Evolutionary conservation across 2,329 filamentous ascomycete genomes (phyloP), one percentile per base, ranked within the genome.

Genomic region (Elsinoe australis): DNA sequence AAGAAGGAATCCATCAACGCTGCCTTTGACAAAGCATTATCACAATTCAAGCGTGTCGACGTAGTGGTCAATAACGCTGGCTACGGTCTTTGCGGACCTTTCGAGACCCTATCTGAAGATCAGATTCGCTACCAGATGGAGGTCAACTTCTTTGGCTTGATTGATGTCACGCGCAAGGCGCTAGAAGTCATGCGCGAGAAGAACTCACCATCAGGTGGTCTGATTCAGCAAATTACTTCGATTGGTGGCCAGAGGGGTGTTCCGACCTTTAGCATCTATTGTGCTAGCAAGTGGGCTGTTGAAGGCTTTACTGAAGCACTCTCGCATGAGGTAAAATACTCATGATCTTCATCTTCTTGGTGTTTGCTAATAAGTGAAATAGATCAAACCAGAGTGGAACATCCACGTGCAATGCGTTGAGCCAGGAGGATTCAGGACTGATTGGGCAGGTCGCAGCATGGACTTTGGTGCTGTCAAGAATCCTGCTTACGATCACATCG

Each of bases 1-100:
- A 60, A 63, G 32, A 49, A 59, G 15, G 47, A 50, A 1, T 70
- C 73, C 2, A 71, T 77, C 47, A 59, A 70, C 24, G 61, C 61
- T 5, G 71, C 71, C 1, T 71, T 75, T 53, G 62, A 70, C 5
- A 59, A 62, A 14, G 68, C 70, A 0, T 47, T 71, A 18, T 60
- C 68, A 2, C 71, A 71, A 39, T 81, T 78, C 56, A 69, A 71
- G 14, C 71, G 73, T 5, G 61, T 82, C 35, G 76, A 82, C 57
- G 71, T 80, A 1, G 72, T 80, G 4, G 70, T 78, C 51, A 80
- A 80, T 63, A 80, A 80, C 42, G 77, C 77, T 3, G 79, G 77
- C 2, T 80, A 78, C 51, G 73, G 74, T n/a, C 62, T 76, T 1
- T 57, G 62, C 4, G 74, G 72, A 9, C 68, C 72, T 1, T 71